Base-by-base conservation (phyloP, 73 alveolate genomes). In the Stentor roeselii region DNA sequence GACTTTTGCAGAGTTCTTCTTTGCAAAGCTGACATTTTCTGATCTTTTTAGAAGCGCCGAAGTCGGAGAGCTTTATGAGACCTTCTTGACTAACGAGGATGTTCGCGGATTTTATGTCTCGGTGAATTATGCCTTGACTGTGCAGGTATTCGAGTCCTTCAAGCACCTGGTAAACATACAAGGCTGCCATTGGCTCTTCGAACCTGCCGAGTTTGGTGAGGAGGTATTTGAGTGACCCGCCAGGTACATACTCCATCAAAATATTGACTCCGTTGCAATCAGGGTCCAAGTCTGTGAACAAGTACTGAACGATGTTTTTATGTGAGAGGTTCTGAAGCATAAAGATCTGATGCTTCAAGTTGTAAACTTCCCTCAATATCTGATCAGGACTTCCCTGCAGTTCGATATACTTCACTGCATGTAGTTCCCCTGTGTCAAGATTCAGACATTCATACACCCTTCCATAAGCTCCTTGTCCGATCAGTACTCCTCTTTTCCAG, bases 91-190 rank as follows among this genome's bases (percentile, higher is more conserved):
- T 92, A 59, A 91, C 86, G 78, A 93, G 85, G 34, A 93, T 91
- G 84, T 93, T 93, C 42, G 95, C 93, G 42, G 93, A 86, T 78
- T 93, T 93, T 67, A 93, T 87, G 87, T 93, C 98, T 75, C 96
- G 78, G 76, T 93, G 98, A 50, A 93, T 88, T 6, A 93, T 84
- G 60, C 89, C 91, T 80, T 91, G 84, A 39, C 83, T 80, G 78
- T 89, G 97, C 11, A 93, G 82, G 87, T 91, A 93, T 3, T 86
- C 91, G 35, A 93, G 76, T 36, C 95, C 95, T 39, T 39, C 60
- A 74, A 93, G 75, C 59, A 93, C 80, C 88, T 91, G 89, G 3
- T 67, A 84, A 32, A 92, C 82, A 85, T 86, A 93, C 59, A 84
- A 86, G 59, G 91, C 83, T 35, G 91, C 88, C 3, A 86, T 77